These are phyloP conservation scores for Candolleomyces efflorescens DNA, from an alignment of 768 basidiomycete species.

Conservation along the genomic window DNA sequence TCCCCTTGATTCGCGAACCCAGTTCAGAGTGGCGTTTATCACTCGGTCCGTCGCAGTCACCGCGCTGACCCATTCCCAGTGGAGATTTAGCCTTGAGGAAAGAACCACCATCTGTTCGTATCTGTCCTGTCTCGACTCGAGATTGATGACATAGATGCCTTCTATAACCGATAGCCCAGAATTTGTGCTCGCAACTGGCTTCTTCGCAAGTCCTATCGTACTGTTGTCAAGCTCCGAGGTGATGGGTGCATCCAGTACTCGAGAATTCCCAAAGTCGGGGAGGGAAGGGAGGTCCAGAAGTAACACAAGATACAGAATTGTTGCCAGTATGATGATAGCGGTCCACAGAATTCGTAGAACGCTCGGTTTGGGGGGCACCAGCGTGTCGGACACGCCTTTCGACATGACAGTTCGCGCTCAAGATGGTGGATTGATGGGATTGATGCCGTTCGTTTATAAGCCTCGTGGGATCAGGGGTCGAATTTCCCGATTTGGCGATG, in stretches of 20 bases:
- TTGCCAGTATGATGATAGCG: not conserved
- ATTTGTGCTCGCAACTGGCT: not conserved
- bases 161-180: slow-evolving; percentile 23
- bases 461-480: not conserved
- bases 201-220: not conserved
- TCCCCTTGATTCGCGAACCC: slow-evolving; percentile 34
- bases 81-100: slow-evolving; percentile 38
- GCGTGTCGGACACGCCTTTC: not conserved
- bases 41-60: slow-evolving; percentile 32
- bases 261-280: too few species aligned
- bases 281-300: not conserved
- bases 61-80: slow-evolving; percentile 55
- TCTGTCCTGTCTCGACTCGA: slow-evolving; percentile 52
- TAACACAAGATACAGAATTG: not conserved
- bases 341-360: not conserved
- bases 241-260: too few species aligned
- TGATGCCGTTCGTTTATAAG: too few species aligned
- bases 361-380: not conserved
- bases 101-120: slow-evolving; percentile 55
- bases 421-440: too few species aligned
- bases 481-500: not conserved
- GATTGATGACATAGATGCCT: slow-evolving; percentile 54
- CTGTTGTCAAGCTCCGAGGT: too few species aligned
- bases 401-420: not conserved
- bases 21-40: slow-evolving; percentile 37